Base-by-base conservation (phyloP, 495 filamentous ascomycete genomes). In the Monascus purpureus region DNA sequence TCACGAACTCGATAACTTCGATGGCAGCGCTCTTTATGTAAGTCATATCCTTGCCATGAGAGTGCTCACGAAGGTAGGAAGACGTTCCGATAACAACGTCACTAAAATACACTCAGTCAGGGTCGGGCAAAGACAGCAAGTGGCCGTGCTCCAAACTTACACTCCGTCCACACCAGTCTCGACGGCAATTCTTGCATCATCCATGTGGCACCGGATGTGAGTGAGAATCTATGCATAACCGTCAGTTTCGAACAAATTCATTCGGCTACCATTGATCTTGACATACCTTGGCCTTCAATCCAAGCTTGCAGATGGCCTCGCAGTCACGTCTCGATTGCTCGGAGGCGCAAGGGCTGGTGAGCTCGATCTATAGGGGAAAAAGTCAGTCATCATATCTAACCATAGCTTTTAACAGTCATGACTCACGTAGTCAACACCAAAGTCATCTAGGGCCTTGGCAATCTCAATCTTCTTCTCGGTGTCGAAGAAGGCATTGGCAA, bases 51-150 rank as follows among this genome's bases (percentile, higher is more conserved):
- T 94, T 96, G 47, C 87, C 86, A 57, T 93, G 84, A 36, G 75
- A 82, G 68, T 96, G 81, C 53, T 95, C 83, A 41, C 82, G 77
- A 41, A 96, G 74, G 59, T 84, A 86, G 35, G 77, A 83, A 7
- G 81, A 88, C 2, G 87, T 94, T 37, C 87, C 87, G 54, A 96
- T 96, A 47, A 93, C 86, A 41, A 95, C 78, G 53, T 93, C 86
- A 33, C 71, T 73, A 35, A 32, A 20, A 18, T 11, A 33, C 4
- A 17, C 8, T 9, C 8, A 4, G 29, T 13, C n/a, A 13, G 13
- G 0, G 13, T 19, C 26, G 7, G 6, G 6, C 13, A 13, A 8
- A n/a, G 8, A 6, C 6, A 24, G 22, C 6, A 24, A 24, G 11
- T 24, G 22, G 6, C 11, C 22, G 25, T 5, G 13, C 8, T 33